Conservation (phyloP, 2,329 filamentous ascomycete species). For the Teratosphaeria viscida region DNA sequence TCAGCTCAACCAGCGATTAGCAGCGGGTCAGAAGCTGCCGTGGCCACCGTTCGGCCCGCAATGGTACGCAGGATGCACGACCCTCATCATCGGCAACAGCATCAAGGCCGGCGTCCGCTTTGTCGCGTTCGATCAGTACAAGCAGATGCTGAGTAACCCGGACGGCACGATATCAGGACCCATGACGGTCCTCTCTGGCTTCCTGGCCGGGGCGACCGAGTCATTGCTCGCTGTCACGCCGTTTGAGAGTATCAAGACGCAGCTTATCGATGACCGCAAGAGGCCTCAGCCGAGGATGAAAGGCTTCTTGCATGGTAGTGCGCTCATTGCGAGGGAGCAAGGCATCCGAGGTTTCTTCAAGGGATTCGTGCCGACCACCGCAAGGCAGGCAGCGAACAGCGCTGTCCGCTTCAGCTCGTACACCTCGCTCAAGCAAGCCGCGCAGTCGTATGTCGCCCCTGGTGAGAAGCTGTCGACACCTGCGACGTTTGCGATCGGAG, state of each 20-base stretch:
- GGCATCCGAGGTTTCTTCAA: conserved; percentile 92
- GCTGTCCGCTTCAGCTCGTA: conserved; percentile 92
- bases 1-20: conserved; percentile 78
- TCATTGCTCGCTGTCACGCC: conserved; percentile 88
- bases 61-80: conserved; percentile 98
- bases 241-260: conserved; percentile 97
- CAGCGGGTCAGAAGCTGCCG: conserved; percentile 75
- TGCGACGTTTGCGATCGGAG: conserved; percentile 85
- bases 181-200: conserved; percentile 82
- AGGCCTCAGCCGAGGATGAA: conserved; percentile 71
- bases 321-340: conserved; percentile 77
- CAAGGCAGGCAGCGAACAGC: conserved; percentile 87
- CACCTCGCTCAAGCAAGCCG: conserved; percentile 80
- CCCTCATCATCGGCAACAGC: conserved; percentile 91
- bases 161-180: conserved; percentile 85
- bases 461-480: conserved; percentile 86
- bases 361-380: conserved; percentile 89
- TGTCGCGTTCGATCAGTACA: conserved; percentile 93
- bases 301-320: conserved; percentile 83
- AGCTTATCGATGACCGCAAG: conserved; percentile 95
- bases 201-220: conserved; percentile 90
- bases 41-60: conserved; percentile 89
- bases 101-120: conserved; percentile 94
- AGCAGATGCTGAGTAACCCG: conserved; percentile 66
- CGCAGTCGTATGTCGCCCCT: conserved; percentile 83